A percentile compares a stretch with the other conserved stretches of the same genome.
phyloP scores from a whole-genome alignment of 768 basidiomycete genomes.

The Boletus tylopilopsis region DNA sequence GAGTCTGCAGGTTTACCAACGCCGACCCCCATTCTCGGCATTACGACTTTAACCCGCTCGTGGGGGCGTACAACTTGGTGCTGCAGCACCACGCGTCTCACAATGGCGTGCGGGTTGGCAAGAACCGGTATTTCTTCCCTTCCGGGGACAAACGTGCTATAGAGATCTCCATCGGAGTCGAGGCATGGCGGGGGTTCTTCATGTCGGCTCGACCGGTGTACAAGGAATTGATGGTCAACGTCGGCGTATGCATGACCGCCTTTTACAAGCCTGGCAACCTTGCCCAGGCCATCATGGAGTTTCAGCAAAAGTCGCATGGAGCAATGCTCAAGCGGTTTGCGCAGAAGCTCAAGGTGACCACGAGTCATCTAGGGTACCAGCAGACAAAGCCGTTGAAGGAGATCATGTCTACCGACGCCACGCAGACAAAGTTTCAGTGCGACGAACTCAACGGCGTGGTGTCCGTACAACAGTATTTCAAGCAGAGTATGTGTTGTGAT shows the following conservation, averaged over 20 bases:
- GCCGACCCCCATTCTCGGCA: conserved; percentile 36
- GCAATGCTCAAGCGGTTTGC: conserved; percentile 47
- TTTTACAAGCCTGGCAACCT: conserved; percentile 62
- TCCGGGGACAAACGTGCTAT: conserved; percentile 20
- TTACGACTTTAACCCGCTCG: conserved; percentile 40
- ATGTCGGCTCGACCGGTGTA: conserved; percentile 47
- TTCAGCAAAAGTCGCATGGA: conserved; percentile 37
- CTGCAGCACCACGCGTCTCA: conserved; percentile 41
- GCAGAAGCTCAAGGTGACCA: conserved; percentile 55
- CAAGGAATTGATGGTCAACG: conserved; percentile 50
- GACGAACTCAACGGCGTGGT: conserved; percentile 51
- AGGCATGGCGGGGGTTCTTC: conserved; percentile 48
- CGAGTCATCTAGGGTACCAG: conserved; percentile 52
- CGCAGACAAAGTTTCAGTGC: conserved; percentile 49
- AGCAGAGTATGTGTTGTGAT: conserved; percentile 43
- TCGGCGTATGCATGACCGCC: conserved; percentile 51
- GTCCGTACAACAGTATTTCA: conserved; percentile 63
- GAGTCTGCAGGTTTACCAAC: conserved; percentile 34
- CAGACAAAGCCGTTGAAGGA: conserved; percentile 44
- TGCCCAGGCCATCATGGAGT: conserved; percentile 52
- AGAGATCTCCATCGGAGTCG: conserved; percentile 36
- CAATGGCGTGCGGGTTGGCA: conserved; percentile 45
- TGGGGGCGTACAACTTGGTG: conserved; percentile 46
- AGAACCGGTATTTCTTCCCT: conserved; percentile 51
- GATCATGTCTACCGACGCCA: conserved; percentile 39